Evolutionary conservation across 2,329 filamentous ascomycete species (phyloP).

Genomic region (Dactylella cylindrospora): DNA sequence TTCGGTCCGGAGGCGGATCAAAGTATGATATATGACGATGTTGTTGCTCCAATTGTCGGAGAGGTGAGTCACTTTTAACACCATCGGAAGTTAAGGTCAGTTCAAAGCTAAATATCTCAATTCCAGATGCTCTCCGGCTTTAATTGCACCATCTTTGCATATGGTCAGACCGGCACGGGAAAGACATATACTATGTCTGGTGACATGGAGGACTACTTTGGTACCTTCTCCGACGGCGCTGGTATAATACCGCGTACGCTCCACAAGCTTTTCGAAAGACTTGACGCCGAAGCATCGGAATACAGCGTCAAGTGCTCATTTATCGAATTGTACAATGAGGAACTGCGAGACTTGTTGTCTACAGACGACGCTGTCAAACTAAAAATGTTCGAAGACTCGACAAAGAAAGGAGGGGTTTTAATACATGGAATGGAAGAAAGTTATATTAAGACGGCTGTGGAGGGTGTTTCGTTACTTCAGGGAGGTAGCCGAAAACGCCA

Average conservation of each 20-base stretch:
- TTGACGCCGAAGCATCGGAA: conserved; percentile 76
- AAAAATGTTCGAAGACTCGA: conserved; percentile 92
- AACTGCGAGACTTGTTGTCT: conserved; percentile 84
- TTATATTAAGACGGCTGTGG: conserved; percentile 79
- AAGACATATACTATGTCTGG: conserved; percentile 99
- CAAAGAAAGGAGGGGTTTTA: conserved; percentile 80
- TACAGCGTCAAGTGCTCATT: conserved; percentile 96
- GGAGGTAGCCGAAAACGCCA: conserved; percentile 89
- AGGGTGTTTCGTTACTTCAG: conserved; percentile 85
- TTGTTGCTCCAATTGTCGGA: conserved; percentile 86
- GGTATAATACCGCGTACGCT: conserved; percentile 93
- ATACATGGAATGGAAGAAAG: conserved; percentile 98
- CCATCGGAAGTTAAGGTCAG: no score
- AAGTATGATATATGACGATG: conserved; percentile 89
- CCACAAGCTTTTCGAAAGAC: conserved; percentile 79
- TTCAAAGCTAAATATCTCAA: background rate
- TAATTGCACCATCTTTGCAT: conserved; percentile 98
- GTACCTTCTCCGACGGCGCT: conserved; percentile 83
- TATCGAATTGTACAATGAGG: conserved; percentile 98
- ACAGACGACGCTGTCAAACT: conserved; percentile 79
- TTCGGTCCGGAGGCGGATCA: conserved; percentile 95
- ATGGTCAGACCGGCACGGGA: conserved; percentile 95
- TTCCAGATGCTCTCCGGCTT: conserved; percentile 83
- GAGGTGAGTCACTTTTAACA: conserved; percentile 65
- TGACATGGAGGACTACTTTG: conserved; percentile 84